Conservation (phyloP, 306 rosid genomes). For the Ziziphus jujuba region DNA sequence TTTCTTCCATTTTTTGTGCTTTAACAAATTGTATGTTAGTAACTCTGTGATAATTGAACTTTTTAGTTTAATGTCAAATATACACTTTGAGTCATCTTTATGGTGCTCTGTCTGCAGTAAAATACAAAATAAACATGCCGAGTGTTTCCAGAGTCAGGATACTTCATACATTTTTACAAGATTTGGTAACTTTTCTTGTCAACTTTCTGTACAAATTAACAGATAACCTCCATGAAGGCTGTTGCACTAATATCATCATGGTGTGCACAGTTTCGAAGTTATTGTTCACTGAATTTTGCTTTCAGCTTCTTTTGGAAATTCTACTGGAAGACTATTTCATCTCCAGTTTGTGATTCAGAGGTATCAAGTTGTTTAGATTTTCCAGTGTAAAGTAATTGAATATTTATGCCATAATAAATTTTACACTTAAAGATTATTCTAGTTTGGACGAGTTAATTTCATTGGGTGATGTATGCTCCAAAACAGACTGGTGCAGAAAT, state of each 20-base stretch:
- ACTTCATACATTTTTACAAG: not conserved
- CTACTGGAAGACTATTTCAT: conserved; percentile 61
- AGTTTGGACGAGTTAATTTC: conserved; percentile 23
- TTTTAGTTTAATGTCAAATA: not conserved
- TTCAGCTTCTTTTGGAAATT: conserved; percentile 70
- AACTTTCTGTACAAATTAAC: conserved; percentile 30
- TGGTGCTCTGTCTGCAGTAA: not conserved
- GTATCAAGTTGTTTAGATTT: conserved; percentile 40
- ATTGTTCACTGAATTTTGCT: conserved; percentile 40
- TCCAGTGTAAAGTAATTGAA: conserved; percentile 9
- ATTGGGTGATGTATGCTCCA: conserved; percentile 29
- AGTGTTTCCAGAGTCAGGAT: not conserved
- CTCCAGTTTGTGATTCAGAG: conserved; percentile 65
- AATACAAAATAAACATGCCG: not conserved
- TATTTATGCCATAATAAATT: conserved; percentile 10
- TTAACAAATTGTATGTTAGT: too few relatives aligned
- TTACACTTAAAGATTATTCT: conserved; percentile 15
- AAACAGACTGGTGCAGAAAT: conserved; percentile 76
- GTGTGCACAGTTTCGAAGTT: conserved; percentile 50
- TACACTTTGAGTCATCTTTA: not conserved
- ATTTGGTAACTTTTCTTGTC: conserved; percentile 20
- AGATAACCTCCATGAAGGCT: conserved; percentile 74
- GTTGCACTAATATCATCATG: conserved; percentile 59
- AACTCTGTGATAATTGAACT: too few relatives aligned
- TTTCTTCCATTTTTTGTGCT: too few relatives aligned